Conservation (phyloP, 352 stramenopile genomes). For the Globisporangium emineosum region DNA sequence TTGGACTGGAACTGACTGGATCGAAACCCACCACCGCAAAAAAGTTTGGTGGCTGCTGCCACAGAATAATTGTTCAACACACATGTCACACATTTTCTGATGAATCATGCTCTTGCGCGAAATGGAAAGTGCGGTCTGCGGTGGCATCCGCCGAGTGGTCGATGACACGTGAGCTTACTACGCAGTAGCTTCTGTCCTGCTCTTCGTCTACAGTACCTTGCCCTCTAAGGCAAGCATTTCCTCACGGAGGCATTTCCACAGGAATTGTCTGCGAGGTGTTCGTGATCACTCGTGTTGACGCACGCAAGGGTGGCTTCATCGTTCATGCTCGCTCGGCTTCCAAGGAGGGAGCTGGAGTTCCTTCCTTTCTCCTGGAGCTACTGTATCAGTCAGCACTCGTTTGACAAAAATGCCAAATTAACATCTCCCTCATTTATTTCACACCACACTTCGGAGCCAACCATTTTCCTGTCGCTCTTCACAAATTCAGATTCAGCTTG, state of each 20-base stretch:
- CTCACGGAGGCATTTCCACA: too few species aligned
- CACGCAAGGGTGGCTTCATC: background rate
- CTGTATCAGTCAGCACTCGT: background rate
- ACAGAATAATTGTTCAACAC: background rate
- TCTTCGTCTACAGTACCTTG: too few species aligned
- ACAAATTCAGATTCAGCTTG: conserved; percentile 42
- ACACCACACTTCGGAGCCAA: background rate
- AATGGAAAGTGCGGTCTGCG: background rate
- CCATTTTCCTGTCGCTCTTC: background rate
- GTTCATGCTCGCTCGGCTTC: too few species aligned
- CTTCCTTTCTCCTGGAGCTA: too few species aligned
- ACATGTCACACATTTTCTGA: conserved; percentile 9
- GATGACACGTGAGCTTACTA: background rate
- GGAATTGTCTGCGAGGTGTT: too few species aligned
- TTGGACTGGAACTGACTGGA: background rate
- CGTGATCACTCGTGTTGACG: background rate
- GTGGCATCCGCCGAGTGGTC: background rate
- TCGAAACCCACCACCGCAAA: conserved; percentile 1
- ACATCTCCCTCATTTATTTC: conserved; percentile 1
- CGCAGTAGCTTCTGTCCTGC: background rate
- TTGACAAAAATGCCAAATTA: background rate
- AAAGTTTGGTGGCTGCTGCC: background rate
- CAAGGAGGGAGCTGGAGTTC: too few species aligned
- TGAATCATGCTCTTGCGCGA: background rate
- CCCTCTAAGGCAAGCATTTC: too few species aligned